These are phyloP conservation scores for Fusarium penzigii DNA, from an alignment of 2,329 filamentous ascomycete species.

Conservation along the genomic window DNA sequence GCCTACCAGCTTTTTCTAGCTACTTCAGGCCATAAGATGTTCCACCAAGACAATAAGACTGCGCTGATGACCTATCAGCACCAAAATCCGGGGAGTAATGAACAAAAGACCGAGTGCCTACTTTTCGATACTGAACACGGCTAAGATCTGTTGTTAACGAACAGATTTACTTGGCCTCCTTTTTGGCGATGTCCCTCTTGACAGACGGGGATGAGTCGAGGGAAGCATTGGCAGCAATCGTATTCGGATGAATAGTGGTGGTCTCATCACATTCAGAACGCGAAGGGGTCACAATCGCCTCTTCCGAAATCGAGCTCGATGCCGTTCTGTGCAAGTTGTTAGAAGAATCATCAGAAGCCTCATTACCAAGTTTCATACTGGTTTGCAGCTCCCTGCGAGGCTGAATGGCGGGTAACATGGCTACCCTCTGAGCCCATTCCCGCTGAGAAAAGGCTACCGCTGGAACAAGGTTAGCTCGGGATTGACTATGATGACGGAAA, in stretches of 20 bases:
- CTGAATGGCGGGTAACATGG: constrained; percentile 30
- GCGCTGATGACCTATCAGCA: constrained; percentile 21
- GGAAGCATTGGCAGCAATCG: constrained; percentile 46
- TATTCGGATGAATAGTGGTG: constrained; percentile 55
- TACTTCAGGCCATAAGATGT: constrained; percentile 41
- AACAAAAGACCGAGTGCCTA: constrained; percentile 8
- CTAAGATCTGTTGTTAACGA: not conserved
- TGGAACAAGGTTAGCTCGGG: constrained; percentile 8
- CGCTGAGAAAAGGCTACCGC: constrained; percentile 4
- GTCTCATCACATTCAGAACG: constrained; percentile 55
- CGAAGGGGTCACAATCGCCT: constrained; percentile 40
- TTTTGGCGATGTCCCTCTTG: constrained; percentile 42
- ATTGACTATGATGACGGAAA: not conserved
- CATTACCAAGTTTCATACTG: constrained; percentile 36
- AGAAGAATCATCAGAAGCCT: constrained; percentile 32
- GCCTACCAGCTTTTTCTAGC: constrained; percentile 35
- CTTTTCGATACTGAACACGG: not conserved
- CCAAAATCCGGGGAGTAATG: constrained; percentile 17
- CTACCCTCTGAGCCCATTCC: constrained; percentile 12
- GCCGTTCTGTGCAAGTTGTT: constrained; percentile 38
- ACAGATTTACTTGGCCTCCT: constrained; percentile 24
- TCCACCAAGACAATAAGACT: constrained; percentile 33
- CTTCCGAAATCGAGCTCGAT: constrained; percentile 43
- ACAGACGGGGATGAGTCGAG: constrained; percentile 47
- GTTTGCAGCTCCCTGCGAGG: constrained; percentile 35